phyloP scores from a whole-genome alignment of 441 rosid genomes.

The Populus hybrid region DNA sequence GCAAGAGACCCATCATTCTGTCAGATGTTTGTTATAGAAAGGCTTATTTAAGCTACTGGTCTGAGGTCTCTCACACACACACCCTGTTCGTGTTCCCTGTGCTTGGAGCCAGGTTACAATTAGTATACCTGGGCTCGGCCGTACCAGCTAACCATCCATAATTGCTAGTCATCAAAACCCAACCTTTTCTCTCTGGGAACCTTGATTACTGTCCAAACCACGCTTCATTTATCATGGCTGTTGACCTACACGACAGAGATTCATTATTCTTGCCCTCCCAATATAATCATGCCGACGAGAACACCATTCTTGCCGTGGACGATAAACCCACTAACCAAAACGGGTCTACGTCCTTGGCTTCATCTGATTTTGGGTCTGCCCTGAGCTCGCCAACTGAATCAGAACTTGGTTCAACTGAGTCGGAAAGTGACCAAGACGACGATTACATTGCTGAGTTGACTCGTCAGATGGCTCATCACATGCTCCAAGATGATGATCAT shows the following conservation, averaged over 20 bases:
- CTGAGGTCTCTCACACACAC: not conserved
- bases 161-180: slow-evolving; percentile 13
- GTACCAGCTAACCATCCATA: not conserved
- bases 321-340: not conserved
- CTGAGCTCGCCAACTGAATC: slow-evolving; percentile 29
- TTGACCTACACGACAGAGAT: slow-evolving; percentile 31
- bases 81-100: not conserved
- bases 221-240: slow-evolving; percentile 39
- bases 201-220: not conserved
- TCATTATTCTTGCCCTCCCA: slow-evolving; percentile 26
- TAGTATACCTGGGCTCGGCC: slow-evolving; percentile 17
- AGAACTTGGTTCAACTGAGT: slow-evolving; percentile 28
- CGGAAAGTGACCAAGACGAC: slow-evolving; percentile 48
- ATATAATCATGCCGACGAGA: not conserved
- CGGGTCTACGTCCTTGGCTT: slow-evolving; percentile 1
- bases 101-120: not conserved
- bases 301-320: not conserved
- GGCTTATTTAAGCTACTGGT: not conserved
- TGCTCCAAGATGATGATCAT: slow-evolving; percentile 67
- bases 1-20: not conserved
- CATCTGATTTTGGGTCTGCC: slow-evolving; percentile 29
- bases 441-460: slow-evolving; percentile 58
- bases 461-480: slow-evolving; percentile 77
- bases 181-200: not conserved
- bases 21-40: not conserved